A percentile compares a stretch with the other conserved stretches of the same genome.
Evolutionary conservation across 2,329 filamentous ascomycete species (phyloP).

Genomic region (Elsinoe ampelina): DNA sequence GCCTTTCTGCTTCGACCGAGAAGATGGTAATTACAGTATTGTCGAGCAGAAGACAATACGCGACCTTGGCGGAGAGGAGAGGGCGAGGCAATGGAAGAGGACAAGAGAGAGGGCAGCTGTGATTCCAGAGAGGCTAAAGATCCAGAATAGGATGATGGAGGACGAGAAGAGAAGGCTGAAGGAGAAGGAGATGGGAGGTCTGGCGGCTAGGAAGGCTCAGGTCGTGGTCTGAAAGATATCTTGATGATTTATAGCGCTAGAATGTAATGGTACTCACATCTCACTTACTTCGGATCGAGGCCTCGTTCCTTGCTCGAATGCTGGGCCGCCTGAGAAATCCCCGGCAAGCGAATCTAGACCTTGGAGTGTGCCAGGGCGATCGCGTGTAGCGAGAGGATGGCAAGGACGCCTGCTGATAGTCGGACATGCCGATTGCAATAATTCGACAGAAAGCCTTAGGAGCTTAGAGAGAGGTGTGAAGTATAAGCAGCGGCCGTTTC

Average conservation of each 20-base stretch:
- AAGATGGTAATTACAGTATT: slow-evolving; percentile 41
- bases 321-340: too few relatives aligned
- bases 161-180: slow-evolving; percentile 38
- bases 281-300: too few relatives aligned
- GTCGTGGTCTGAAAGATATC: neutral
- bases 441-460: neutral
- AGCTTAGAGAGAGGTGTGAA: too few relatives aligned
- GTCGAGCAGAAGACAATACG: slow-evolving; percentile 48
- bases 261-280: neutral
- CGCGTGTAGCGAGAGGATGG: too few relatives aligned
- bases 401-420: too few relatives aligned
- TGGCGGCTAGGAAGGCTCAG: neutral
- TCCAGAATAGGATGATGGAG: slow-evolving; percentile 43
- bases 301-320: too few relatives aligned
- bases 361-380: too few relatives aligned
- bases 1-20: slow-evolving; percentile 45
- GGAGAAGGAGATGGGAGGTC: neutral
- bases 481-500: slow-evolving; percentile 5
- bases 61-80: slow-evolving; percentile 37
- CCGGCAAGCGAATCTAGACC: too few relatives aligned
- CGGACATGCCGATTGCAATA: too few relatives aligned
- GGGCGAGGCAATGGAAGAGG: slow-evolving; percentile 45
- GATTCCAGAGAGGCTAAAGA: slow-evolving; percentile 40
- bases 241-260: neutral
- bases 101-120: slow-evolving; percentile 41